phyloP scores from a whole-genome alignment of 148 eudicot genomes.

The Fallopia convolvulus region DNA sequence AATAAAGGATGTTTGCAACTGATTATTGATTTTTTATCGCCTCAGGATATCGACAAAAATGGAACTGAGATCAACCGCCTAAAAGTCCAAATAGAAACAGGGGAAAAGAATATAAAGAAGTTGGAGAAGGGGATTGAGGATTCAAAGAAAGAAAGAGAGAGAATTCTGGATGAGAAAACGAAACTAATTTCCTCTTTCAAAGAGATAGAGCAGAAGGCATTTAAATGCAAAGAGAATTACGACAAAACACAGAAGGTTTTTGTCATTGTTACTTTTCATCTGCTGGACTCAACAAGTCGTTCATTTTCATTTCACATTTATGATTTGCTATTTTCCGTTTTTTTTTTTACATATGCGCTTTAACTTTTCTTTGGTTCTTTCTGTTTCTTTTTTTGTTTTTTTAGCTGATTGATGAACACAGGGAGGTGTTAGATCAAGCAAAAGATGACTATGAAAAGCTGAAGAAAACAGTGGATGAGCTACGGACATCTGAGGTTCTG shows the following conservation, averaged over 20 bases:
- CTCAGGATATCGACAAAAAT: slow-evolving; percentile 76
- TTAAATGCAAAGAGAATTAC: slow-evolving; percentile 66
- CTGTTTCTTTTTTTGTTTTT: not conserved
- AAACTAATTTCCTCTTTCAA: slow-evolving; percentile 51
- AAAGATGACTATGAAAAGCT: slow-evolving; percentile 66
- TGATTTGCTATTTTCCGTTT: not conserved
- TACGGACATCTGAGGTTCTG: slow-evolving; percentile 87
- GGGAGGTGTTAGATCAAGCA: slow-evolving; percentile 68
- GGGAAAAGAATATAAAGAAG: slow-evolving; percentile 74
- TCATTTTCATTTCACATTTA: not conserved
- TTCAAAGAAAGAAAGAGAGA: slow-evolving; percentile 72
- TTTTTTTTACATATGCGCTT: not conserved
- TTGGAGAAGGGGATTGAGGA: slow-evolving; percentile 76
- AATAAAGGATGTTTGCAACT: not conserved
- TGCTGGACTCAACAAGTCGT: not conserved
- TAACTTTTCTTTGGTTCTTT: not conserved
- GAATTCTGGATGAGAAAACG: slow-evolving; percentile 51
- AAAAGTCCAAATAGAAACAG: slow-evolving; percentile 89
- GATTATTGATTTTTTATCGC: not conserved
- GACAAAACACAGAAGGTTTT: slow-evolving; percentile 69
- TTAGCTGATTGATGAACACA: slow-evolving; percentile 79
- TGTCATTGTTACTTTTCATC: not conserved
- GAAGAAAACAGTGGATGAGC: slow-evolving; percentile 69
- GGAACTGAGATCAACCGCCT: slow-evolving; percentile 84
- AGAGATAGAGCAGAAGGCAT: slow-evolving; percentile 74